Evolutionary conservation across 139 green algal species (phyloP), one percentile per base, ranked within the genome.

Genomic region (Haematococcus sp.): DNA sequence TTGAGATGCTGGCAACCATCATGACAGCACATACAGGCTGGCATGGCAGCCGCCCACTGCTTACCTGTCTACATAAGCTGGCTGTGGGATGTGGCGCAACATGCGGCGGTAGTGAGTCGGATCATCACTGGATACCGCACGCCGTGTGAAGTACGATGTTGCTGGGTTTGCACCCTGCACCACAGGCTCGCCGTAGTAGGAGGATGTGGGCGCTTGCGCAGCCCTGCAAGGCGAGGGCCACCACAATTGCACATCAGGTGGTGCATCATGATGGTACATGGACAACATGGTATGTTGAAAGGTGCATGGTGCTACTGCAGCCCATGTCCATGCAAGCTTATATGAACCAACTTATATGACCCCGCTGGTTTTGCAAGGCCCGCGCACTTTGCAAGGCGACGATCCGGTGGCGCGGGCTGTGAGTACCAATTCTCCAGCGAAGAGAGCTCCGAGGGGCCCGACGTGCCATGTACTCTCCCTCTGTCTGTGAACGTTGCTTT

Each of bases 131-230:
- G 28, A 46, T 22, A 56, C 22, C 3, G 73, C 73, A 35, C 73
- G 31, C 15, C 46, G n/a, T 2, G 17, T 9, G 35, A 33, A 75
- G 65, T 71, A 70, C 32, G 70, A 40, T 4, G 70, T 25, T 33
- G 58, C 56, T 0, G 19, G 11, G 32, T 86, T 68, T 2, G 51
- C 76, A 15, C 80, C 80, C 22, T 70, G 23, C 3, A 86, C 73
- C 0, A 70, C 46, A 0, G 80, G 80, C 54, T 86, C 80, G 0
- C 71, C 67, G 25, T 86, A 86, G 17, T 15, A 32, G 32, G 40
- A 32, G 17, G 64, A 22, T 23, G 9, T 23, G 19, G 64, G n/a
- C 33, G 35, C 35, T 49, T 49, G 40, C 40, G 11, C 40, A 49
- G 7, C 11, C 40, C 40, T 49, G 40, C 7, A n/a, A n/a, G n/a